A percentile compares a stretch with the other conserved stretches of the same genome.
Evolutionary conservation across 1,139 yeast genomes (phyloP).

Genomic region (Kurtzmaniella quercitrusa): DNA sequence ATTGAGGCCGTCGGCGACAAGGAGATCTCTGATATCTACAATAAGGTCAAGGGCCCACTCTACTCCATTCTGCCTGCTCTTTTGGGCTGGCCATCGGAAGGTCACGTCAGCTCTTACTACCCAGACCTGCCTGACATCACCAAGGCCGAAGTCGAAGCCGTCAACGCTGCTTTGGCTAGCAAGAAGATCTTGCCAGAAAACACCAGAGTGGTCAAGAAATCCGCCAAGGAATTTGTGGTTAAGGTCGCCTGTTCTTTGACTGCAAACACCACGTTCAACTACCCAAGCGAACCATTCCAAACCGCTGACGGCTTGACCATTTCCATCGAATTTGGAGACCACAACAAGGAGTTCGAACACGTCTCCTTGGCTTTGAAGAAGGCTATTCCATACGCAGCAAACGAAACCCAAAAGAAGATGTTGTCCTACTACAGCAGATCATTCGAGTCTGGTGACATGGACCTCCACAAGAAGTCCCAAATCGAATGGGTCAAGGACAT

Average conservation of each 20-base stretch:
- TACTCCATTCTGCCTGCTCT: constrained; percentile 49
- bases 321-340: constrained; percentile 76
- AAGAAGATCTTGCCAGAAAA: constrained; percentile 77
- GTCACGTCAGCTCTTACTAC: constrained; percentile 74
- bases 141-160: constrained; percentile 57
- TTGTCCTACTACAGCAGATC: constrained; percentile 62
- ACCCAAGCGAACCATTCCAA: constrained; percentile 25
- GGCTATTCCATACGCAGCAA: constrained; percentile 65
- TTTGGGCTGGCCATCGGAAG: constrained; percentile 75
- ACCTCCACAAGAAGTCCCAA: constrained; percentile 81
- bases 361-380: constrained; percentile 53
- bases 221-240: constrained; percentile 44
- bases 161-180: constrained; percentile 59
- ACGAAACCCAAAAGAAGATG: constrained; percentile 66
- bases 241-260: constrained; percentile 57
- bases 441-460: constrained; percentile 78
- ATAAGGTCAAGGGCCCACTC: constrained; percentile 42
- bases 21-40: constrained; percentile 35
- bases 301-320: constrained; percentile 25
- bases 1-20: constrained; percentile 38
- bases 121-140: constrained; percentile 47
- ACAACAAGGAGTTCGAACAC: constrained; percentile 53
- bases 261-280: constrained; percentile 39
- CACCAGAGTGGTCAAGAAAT: constrained; percentile 59
- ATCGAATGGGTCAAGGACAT: constrained; percentile 84